Evolutionary conservation across 495 filamentous ascomycete genomes (phyloP).

Genomic region (Podospora didyma): DNA sequence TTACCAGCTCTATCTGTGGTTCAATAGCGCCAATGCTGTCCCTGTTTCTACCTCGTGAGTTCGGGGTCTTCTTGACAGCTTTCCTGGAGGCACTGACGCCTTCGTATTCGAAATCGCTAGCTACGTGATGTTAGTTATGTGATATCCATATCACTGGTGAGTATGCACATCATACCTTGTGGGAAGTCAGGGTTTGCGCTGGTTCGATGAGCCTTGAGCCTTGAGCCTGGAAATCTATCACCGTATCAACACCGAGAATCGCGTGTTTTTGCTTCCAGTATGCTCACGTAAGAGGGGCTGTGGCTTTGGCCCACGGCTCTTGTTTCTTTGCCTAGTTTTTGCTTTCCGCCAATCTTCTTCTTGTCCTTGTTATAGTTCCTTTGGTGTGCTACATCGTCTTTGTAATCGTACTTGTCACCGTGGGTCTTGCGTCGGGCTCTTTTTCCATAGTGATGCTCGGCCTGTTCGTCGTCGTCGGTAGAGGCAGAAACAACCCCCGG

Average conservation of each 20-base stretch:
- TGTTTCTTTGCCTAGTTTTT: neutral
- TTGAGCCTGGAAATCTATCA: neutral
- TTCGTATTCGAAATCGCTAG: neutral
- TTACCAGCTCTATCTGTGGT: constrained; percentile 28
- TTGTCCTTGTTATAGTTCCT: neutral
- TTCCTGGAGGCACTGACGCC: neutral
- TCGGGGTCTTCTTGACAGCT: neutral
- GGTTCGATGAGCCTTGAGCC: neutral
- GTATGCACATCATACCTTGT: neutral
- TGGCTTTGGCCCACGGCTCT: neutral
- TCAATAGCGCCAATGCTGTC: neutral
- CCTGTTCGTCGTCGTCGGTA: neutral
- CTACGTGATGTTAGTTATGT: neutral
- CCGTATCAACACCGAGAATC: neutral
- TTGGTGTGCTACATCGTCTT: constrained; percentile 36
- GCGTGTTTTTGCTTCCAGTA: neutral
- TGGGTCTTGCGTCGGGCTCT: constrained; percentile 59
- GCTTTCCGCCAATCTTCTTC: neutral
- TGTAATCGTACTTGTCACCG: constrained; percentile 51
- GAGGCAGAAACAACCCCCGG: neutral
- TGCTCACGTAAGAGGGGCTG: neutral
- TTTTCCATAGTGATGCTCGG: constrained; percentile 45
- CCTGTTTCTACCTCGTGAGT: neutral
- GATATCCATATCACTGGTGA: neutral
- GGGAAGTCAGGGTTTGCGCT: neutral